Percentiles rank a stretch among this genome's conserved stretches.
phyloP scores from a whole-genome alignment of 192 early-diverging fungal species.

The Cladochytrium replicatum region DNA sequence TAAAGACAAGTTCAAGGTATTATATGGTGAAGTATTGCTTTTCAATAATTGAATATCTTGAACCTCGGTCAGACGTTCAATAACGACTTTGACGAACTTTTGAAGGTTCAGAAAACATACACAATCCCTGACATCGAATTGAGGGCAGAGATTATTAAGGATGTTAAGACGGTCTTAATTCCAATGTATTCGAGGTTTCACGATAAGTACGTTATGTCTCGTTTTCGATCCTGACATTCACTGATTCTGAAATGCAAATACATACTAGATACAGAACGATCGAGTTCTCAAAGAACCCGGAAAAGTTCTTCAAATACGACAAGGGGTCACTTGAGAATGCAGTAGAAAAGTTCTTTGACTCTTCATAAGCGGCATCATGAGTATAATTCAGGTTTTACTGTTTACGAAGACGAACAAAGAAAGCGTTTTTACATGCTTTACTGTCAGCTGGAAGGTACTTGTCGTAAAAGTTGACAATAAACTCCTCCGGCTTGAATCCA shows the following conservation, averaged over 20 bases:
- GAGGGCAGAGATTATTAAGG: constrained; percentile 54
- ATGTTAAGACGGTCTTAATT: constrained; percentile 59
- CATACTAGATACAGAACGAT: constrained; percentile 39
- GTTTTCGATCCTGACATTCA: neutral
- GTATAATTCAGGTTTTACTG: no score
- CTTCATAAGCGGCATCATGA: neutral
- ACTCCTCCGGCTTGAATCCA: constrained; percentile 92
- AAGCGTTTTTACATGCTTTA: constrained; percentile 71
- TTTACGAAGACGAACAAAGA: constrained; percentile 70
- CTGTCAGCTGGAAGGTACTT: constrained; percentile 71
- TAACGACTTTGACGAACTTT: constrained; percentile 66
- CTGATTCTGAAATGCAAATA: neutral
- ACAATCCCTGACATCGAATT: constrained; percentile 73
- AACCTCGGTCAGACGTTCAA: constrained; percentile 60
- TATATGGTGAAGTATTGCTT: neutral
- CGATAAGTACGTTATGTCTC: constrained; percentile 43
- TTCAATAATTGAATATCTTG: neutral
- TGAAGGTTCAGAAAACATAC: constrained; percentile 56
- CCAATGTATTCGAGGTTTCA: constrained; percentile 70
- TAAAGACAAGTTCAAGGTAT: constrained; percentile 78
- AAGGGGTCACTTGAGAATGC: constrained; percentile 52
- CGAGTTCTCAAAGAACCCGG: constrained; percentile 73
- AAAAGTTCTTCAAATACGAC: constrained; percentile 75
- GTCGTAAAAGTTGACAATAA: constrained; percentile 82
- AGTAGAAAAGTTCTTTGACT: constrained; percentile 57